Conservation (phyloP, 805 yeast species). For the Naumovozyma dairenensis region DNA sequence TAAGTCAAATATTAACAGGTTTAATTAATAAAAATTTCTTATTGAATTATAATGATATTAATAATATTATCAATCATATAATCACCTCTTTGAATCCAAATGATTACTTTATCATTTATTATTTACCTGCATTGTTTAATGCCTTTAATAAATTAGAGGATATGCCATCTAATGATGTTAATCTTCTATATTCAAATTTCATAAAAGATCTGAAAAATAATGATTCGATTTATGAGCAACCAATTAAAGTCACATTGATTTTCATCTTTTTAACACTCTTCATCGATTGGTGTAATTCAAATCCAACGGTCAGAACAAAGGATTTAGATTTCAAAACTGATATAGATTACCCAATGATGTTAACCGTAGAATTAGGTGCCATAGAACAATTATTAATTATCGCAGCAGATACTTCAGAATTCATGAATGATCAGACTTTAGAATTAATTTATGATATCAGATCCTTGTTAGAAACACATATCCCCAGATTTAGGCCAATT, state of each 20-base stretch:
- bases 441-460: conserved; percentile 56
- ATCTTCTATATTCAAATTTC: conserved; percentile 30
- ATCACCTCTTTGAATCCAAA: conserved; percentile 42
- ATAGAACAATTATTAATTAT: conserved; percentile 56
- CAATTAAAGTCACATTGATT: conserved; percentile 40
- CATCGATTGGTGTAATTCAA: conserved; percentile 56
- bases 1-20: conserved; percentile 58
- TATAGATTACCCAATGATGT: conserved; percentile 50
- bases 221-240: conserved; percentile 34
- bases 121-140: conserved; percentile 47
- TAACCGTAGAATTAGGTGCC: conserved; percentile 54
- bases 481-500: conserved; percentile 47
- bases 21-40: conserved; percentile 33
- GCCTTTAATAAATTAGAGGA: conserved; percentile 34
- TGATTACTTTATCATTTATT: conserved; percentile 56
- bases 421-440: conserved; percentile 31
- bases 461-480: conserved; percentile 52
- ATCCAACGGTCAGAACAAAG: conserved; percentile 32
- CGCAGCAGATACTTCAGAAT: conserved; percentile 45
- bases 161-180: conserved; percentile 32
- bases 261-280: conserved; percentile 47
- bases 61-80: conserved; percentile 36
- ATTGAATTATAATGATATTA: conserved; percentile 28
- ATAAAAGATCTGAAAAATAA: conserved; percentile 32
- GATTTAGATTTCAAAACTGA: conserved; percentile 45